phyloP scores from a whole-genome alignment of 2,329 filamentous ascomycete genomes.

The Myrmaecium sp. region DNA sequence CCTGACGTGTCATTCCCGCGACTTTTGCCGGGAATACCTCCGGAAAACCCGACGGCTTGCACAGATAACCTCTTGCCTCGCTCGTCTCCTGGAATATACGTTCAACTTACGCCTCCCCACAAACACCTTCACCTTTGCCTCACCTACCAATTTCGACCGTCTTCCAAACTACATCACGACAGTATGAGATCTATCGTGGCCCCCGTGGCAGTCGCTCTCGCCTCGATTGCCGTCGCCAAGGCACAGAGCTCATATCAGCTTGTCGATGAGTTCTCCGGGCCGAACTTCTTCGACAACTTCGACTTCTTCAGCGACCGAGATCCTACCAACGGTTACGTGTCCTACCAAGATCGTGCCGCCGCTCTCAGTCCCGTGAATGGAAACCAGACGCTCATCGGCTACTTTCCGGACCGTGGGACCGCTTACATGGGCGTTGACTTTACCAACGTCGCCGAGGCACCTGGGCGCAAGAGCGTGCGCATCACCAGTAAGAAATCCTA shows the following conservation, averaged over 20 bases:
- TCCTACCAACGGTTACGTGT: slow-evolving; percentile 14
- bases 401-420: no score
- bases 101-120: no score
- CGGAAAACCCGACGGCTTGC: no score
- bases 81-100: no score
- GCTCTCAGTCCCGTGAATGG: background rate
- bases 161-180: no score
- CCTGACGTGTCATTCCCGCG: no score
- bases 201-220: background rate
- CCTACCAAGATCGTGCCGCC: slow-evolving; percentile 7
- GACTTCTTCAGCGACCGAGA: slow-evolving; percentile 13
- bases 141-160: no score
- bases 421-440: slow-evolving; percentile 27
- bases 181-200: no score
- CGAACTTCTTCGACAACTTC: slow-evolving; percentile 17
- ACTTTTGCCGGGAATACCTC: no score
- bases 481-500: slow-evolving; percentile 12
- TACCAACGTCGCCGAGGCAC: slow-evolving; percentile 9
- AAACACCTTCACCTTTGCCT: no score
- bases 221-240: background rate
- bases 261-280: slow-evolving; percentile 12
- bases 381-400: background rate
- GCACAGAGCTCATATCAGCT: slow-evolving; percentile 6
- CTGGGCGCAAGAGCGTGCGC: slow-evolving; percentile 14
- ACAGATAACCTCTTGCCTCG: no score